A percentile compares a stretch with the other conserved stretches of the same genome.
Evolutionary conservation across 768 basidiomycete genomes (phyloP).

Genomic region (Pleurotus cornucopiae): DNA sequence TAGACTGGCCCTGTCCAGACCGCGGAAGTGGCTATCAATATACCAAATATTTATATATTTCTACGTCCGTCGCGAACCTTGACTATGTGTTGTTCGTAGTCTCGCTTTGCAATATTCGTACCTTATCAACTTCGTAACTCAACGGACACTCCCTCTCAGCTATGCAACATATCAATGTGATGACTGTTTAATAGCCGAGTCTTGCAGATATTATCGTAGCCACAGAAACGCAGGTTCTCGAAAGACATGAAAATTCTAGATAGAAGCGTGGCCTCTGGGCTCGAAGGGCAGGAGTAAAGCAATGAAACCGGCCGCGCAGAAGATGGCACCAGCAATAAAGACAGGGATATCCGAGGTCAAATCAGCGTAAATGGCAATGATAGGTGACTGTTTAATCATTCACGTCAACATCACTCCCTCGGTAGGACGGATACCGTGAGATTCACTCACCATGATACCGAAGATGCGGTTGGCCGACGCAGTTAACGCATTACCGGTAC

Average conservation of each 20-base stretch:
- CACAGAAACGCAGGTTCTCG: too few relatives aligned
- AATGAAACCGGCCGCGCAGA: slow-evolving; percentile 44
- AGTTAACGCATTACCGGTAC: slow-evolving; percentile 54
- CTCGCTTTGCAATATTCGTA: too few relatives aligned
- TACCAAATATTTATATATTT: too few relatives aligned
- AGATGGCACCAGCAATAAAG: slow-evolving; percentile 49
- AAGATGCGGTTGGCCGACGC: slow-evolving; percentile 52
- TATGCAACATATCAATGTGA: too few relatives aligned
- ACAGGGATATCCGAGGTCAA: slow-evolving; percentile 48
- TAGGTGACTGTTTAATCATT: slow-evolving; percentile 31
- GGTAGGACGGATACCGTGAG: background rate
- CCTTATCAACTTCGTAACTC: too few relatives aligned
- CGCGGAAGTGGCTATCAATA: too few relatives aligned
- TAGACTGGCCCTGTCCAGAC: slow-evolving; percentile 1
- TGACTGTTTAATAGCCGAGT: too few relatives aligned
- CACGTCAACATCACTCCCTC: background rate
- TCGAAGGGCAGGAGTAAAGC: slow-evolving; percentile 53
- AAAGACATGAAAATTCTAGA: slow-evolving; percentile 21
- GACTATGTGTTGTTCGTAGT: too few relatives aligned
- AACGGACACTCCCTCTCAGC: too few relatives aligned
- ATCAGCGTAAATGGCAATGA: slow-evolving; percentile 47
- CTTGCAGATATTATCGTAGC: too few relatives aligned
- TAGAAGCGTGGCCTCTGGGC: slow-evolving; percentile 49
- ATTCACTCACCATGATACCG: slow-evolving; percentile 47
- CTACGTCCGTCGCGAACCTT: too few relatives aligned